Evolutionary conservation across 1,284 basidiomycete genomes (phyloP).

Genomic region (Vanrija humicola): DNA sequence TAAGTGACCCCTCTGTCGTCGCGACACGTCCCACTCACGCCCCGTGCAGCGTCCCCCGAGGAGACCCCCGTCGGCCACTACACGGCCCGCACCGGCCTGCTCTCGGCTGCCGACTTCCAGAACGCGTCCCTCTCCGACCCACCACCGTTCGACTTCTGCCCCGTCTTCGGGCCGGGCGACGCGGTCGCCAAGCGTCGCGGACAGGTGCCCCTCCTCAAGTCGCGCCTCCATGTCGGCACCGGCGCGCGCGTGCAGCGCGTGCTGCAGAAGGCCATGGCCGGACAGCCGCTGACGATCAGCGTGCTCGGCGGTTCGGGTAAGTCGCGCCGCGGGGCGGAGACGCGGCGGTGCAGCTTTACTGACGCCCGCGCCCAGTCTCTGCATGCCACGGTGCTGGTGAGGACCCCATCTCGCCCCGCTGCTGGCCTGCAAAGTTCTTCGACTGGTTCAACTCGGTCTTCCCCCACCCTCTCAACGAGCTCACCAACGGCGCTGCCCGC

Average conservation of each 20-base stretch:
- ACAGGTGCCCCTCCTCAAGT: slow-evolving; percentile 67
- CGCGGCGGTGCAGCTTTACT: not conserved
- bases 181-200: slow-evolving; percentile 73
- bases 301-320: slow-evolving; percentile 81
- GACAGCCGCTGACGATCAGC: slow-evolving; percentile 83
- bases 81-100: slow-evolving; percentile 10
- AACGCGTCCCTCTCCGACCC: slow-evolving; percentile 54
- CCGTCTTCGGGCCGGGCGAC: slow-evolving; percentile 76
- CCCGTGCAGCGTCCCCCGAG: not conserved
- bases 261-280: slow-evolving; percentile 76
- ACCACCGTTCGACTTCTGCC: slow-evolving; percentile 85
- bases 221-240: slow-evolving; percentile 72
- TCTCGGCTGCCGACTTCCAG: slow-evolving; percentile 42
- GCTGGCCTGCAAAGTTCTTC: slow-evolving; percentile 90
- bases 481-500: slow-evolving; percentile 92
- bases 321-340: slow-evolving; percentile 37
- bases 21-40: not conserved
- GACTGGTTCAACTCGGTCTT: slow-evolving; percentile 93
- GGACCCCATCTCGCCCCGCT: slow-evolving; percentile 74
- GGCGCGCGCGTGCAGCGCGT: slow-evolving; percentile 77
- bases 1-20: slow-evolving; percentile 11
- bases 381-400: slow-evolving; percentile 90
- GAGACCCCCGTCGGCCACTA: slow-evolving; percentile 8
- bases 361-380: slow-evolving; percentile 58
- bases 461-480: slow-evolving; percentile 87